These are phyloP conservation scores for Solanum sparsipilum DNA, from an alignment of 257 asterid genomes.

Conservation along the genomic window DNA sequence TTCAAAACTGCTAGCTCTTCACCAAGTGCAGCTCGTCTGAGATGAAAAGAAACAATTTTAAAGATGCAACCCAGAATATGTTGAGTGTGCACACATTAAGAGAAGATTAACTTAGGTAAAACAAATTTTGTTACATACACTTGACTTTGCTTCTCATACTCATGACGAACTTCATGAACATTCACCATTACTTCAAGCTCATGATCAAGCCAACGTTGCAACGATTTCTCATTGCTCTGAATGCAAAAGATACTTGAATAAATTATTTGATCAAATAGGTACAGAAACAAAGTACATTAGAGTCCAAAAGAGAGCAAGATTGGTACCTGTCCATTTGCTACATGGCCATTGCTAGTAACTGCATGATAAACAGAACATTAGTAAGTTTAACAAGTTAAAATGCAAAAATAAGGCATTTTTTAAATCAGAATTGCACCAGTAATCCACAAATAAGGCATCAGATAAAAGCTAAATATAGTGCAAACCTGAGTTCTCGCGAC, in stretches of 20 bases:
- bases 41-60: constrained; percentile 1
- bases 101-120: neutral
- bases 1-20: constrained; percentile 88
- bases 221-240: constrained; percentile 78
- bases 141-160: constrained; percentile 98
- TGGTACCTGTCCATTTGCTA: constrained; percentile 66
- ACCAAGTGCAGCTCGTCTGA: constrained; percentile 93
- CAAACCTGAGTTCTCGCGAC: constrained; percentile 82
- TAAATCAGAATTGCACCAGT: neutral
- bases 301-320: constrained; percentile 2
- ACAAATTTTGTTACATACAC: constrained; percentile 52
- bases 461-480: constrained; percentile 1
- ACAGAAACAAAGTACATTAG: neutral
- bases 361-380: constrained; percentile 7
- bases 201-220: constrained; percentile 94
- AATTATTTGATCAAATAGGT: neutral
- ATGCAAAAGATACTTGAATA: constrained; percentile 1
- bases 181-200: constrained; percentile 98
- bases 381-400: neutral
- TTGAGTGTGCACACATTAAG: neutral
- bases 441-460: neutral
- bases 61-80: neutral
- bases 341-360: constrained; percentile 64
- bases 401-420: too few species aligned
- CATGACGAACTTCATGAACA: constrained; percentile 97